Evolutionary conservation across 2,329 filamentous ascomycete genomes (phyloP).

Genomic region (Ceratocystis albifundus): DNA sequence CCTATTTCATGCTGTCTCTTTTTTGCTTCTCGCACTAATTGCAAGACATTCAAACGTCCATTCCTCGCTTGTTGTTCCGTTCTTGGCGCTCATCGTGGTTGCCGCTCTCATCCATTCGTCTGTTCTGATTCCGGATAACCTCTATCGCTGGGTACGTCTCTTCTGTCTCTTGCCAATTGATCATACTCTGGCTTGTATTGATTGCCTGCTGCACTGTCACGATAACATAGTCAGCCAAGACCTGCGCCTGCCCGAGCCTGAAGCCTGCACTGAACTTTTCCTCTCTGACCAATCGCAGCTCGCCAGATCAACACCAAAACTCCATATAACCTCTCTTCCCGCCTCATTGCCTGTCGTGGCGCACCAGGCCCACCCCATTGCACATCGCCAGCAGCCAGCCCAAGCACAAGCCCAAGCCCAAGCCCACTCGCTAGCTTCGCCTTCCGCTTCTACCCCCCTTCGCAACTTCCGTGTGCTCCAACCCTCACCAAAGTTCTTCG

Average conservation of each 20-base stretch:
- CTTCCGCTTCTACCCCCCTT: constrained; percentile 1
- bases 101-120: background rate
- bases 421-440: background rate
- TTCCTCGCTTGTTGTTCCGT: constrained; percentile 6
- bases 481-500: constrained; percentile 39
- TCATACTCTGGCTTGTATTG: too few relatives aligned
- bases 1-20: background rate
- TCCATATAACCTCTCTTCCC: background rate
- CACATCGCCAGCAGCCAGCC: constrained; percentile 22
- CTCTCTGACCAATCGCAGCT: constrained; percentile 8
- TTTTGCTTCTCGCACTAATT: too few relatives aligned
- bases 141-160: constrained; percentile 2
- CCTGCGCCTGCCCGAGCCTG: background rate
- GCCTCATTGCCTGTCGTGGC: constrained; percentile 22
- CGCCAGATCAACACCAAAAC: background rate
- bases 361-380: constrained; percentile 17
- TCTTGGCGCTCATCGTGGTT: constrained; percentile 6
- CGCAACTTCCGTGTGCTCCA: constrained; percentile 33
- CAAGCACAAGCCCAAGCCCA: constrained; percentile 17
- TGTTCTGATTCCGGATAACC: constrained; percentile 8
- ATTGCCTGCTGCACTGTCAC: too few relatives aligned
- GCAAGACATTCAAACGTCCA: background rate
- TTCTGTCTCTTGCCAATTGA: background rate
- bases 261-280: background rate
- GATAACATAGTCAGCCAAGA: background rate